Base-by-base conservation (phyloP, 2,329 filamentous ascomycete species). In the Apiospora sp. region DNA sequence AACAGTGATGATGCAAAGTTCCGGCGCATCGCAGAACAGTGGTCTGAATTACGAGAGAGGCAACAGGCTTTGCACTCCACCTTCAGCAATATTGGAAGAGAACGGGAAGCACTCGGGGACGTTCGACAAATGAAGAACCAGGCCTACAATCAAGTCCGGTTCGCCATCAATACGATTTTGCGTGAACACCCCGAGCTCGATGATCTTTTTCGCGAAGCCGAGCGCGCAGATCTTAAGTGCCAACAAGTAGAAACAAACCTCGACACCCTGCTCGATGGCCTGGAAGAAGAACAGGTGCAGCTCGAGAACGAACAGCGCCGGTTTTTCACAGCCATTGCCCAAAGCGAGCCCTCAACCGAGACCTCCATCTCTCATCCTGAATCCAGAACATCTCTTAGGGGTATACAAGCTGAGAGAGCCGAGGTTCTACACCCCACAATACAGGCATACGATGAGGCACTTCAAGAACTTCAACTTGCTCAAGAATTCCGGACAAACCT, bases 401-500 rank as follows among this genome's bases (percentile, higher is more conserved):
- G 80, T 13, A 81, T 81, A 61, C 76, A 75, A n/a, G 78, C 76
- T 67, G 79, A 81, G 30, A 77, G 79, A 5, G 74, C 77, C 0
- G 83, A 85, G 71, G 84, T 85, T 51, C 77, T 84, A 1, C 87
- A 89, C 73, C 87, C 87, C 2, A 78, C 86, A 3, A 89, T 87
- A 74, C 75, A 80, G 14, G 79, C 83, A 24, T 80, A 89, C 7
- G 81, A 85, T 22, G 81, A 83, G 16, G 81, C 83, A 1, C 82
- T 86, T 13, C 84, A 82, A 1, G 84, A 88, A 24, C 79, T 86
- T n/a, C 82, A 85, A 64, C 81, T 86, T 43, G 85, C 85, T 19
- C 82, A 81, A 68, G 87, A 90, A 72, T 82, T 86, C n/a, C 79
- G 83, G 46, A 80, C 82, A 6, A 86, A 89, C 54, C 81, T 89